Conservation (phyloP, 2,329 filamentous ascomycete species). For the Thielaviopsis punctulata region DNA sequence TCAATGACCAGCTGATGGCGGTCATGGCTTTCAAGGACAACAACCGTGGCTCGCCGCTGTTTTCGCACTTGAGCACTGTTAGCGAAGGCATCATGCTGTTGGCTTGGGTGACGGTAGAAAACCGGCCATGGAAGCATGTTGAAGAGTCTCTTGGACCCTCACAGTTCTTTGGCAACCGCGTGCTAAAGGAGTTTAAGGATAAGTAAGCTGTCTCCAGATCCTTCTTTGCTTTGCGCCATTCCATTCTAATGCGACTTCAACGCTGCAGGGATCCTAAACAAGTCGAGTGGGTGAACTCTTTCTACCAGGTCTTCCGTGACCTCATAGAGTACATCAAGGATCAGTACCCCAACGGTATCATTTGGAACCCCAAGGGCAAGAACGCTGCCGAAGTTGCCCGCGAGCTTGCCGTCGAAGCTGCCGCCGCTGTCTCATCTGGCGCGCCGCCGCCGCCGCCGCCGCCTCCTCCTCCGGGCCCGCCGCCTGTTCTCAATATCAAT, state of each 20-base stretch:
- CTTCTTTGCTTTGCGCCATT: neutral
- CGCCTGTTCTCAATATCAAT: slow-evolving; percentile 46
- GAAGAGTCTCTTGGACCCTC: slow-evolving; percentile 68
- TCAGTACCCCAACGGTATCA: slow-evolving; percentile 60
- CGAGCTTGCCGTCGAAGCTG: slow-evolving; percentile 31
- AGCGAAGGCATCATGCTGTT: slow-evolving; percentile 79
- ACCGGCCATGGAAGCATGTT: slow-evolving; percentile 70
- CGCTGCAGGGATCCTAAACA: slow-evolving; percentile 57
- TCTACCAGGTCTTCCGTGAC: slow-evolving; percentile 76
- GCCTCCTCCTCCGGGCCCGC: slow-evolving; percentile 51
- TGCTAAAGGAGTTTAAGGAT: slow-evolving; percentile 78
- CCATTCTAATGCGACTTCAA: slow-evolving; percentile 1
- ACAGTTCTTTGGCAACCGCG: slow-evolving; percentile 87
- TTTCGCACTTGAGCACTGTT: slow-evolving; percentile 72
- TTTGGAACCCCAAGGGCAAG: slow-evolving; percentile 69
- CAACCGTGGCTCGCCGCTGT: slow-evolving; percentile 58
- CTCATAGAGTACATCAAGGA: slow-evolving; percentile 72
- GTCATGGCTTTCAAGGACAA: slow-evolving; percentile 68
- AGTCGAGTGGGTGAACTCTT: slow-evolving; percentile 79
- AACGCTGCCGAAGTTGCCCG: slow-evolving; percentile 50
- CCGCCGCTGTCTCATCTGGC: slow-evolving; percentile 26
- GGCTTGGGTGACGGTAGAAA: slow-evolving; percentile 76
- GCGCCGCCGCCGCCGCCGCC: slow-evolving; percentile 27
- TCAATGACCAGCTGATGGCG: slow-evolving; percentile 64
- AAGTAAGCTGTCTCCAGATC: slow-evolving; percentile 23